These are phyloP conservation scores for Candida khao-thaluensis DNA, from an alignment of 805 yeast species.

Conservation along the genomic window DNA sequence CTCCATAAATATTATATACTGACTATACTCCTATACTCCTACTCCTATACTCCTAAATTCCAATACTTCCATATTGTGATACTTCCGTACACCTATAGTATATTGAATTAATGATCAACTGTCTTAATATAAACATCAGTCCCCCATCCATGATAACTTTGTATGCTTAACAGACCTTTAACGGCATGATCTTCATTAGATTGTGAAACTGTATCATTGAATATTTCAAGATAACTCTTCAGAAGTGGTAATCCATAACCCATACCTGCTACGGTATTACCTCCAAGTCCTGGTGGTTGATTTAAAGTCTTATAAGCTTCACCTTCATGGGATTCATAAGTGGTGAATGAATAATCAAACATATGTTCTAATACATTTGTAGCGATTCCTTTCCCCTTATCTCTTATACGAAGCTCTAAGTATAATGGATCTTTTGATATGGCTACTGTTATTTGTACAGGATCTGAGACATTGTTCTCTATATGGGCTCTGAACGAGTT, in stretches of 20 bases:
- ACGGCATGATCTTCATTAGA: constrained; percentile 9
- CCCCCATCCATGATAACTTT: constrained; percentile 45
- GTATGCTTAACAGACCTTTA: constrained; percentile 43
- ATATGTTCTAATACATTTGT: constrained; percentile 63
- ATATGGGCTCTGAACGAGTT: constrained; percentile 87
- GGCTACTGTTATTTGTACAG: constrained; percentile 40
- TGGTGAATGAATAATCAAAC: constrained; percentile 84
- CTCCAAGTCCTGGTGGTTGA: constrained; percentile 69
- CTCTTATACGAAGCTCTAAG: constrained; percentile 75
- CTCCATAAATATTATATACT: too few relatives aligned
- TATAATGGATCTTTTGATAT: constrained; percentile 34
- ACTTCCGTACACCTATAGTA: too few relatives aligned
- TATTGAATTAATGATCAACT: too few relatives aligned
- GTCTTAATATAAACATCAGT: constrained; percentile 45
- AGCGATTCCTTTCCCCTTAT: constrained; percentile 85
- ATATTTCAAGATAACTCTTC: constrained; percentile 43
- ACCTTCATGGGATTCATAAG: constrained; percentile 62
- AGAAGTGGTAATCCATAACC: constrained; percentile 93
- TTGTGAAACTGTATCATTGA: constrained; percentile 30
- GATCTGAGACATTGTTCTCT: constrained; percentile 52
- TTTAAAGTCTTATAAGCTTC: constrained; percentile 62
- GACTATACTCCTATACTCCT: too few relatives aligned
- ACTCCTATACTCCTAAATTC: too few relatives aligned
- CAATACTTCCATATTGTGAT: too few relatives aligned
- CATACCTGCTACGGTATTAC: constrained; percentile 83